These are phyloP conservation scores for Haberlea rhodopensis DNA, from an alignment of 257 asterid genomes.

Conservation along the genomic window DNA sequence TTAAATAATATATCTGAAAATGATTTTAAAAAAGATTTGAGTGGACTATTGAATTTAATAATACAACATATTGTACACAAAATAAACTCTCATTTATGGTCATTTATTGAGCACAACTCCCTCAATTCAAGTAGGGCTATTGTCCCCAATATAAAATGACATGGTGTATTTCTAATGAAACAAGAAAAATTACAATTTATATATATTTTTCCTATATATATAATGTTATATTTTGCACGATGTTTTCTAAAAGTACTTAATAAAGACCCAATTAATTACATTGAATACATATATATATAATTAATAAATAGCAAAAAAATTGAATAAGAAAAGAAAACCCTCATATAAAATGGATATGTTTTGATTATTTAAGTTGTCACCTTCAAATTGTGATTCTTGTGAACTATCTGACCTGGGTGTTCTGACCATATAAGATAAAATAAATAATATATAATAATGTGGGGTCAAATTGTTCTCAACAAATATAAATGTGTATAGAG, in stretches of 20 bases:
- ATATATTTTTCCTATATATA: too few species aligned
- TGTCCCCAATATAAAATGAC: not conserved
- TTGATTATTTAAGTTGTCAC: conserved; percentile 16
- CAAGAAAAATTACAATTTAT: not conserved
- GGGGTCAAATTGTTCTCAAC: too few species aligned
- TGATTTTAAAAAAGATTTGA: too few species aligned
- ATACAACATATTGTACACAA: too few species aligned
- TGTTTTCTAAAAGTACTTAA: too few species aligned
- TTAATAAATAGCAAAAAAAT: not conserved
- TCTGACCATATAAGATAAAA: not conserved
- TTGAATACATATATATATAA: too few species aligned
- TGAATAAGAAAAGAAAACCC: too few species aligned
- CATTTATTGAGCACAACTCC: not conserved
- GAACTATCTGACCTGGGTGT: not conserved
- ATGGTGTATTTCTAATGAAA: not conserved
- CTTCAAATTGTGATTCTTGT: conserved; percentile 26
- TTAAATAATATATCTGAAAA: too few species aligned
- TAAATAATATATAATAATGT: conserved; percentile 3
- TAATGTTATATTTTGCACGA: too few species aligned
- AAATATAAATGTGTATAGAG: too few species aligned
- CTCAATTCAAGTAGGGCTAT: not conserved
- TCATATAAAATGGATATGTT: not conserved
- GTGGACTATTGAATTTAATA: not conserved
- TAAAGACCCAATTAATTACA: too few species aligned
- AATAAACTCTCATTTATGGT: not conserved